phyloP scores from a whole-genome alignment of 257 asterid genomes.

The Scutellaria galericulata region DNA sequence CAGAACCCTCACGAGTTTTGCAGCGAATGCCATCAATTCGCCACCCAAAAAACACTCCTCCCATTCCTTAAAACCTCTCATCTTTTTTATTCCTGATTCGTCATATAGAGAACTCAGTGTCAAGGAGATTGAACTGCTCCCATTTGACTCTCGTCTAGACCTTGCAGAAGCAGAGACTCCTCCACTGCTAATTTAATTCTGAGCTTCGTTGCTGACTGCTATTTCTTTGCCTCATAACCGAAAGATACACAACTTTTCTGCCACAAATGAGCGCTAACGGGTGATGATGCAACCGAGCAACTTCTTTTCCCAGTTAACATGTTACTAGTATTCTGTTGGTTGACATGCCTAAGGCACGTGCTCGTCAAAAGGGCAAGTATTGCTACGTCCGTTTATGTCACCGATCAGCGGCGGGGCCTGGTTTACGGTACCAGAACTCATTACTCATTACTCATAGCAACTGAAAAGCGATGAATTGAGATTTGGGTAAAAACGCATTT shows the following conservation, averaged over 20 bases:
- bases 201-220: not conserved
- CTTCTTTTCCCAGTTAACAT: no score
- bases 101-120: slow-evolving; percentile 35
- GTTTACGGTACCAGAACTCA: no score
- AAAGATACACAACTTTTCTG: no score
- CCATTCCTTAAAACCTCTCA: slow-evolving; percentile 54
- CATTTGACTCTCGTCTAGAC: not conserved
- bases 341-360: no score
- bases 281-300: no score
- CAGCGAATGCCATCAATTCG: slow-evolving; percentile 65
- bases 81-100: slow-evolving; percentile 16
- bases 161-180: slow-evolving; percentile 9
- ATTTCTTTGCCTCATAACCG: not conserved
- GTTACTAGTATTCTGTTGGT: no score
- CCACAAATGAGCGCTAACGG: not conserved
- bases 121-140: slow-evolving; percentile 23
- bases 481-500: no score
- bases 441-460: no score
- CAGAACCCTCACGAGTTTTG: slow-evolving; percentile 60
- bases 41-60: slow-evolving; percentile 57
- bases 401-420: no score
- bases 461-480: no score
- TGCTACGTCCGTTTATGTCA: no score
- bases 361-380: no score
- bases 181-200: not conserved